Evolutionary conservation across 2,329 filamentous ascomycete genomes (phyloP), one percentile per base, ranked within the genome.

Genomic region (Gliomastix tumulicola): DNA sequence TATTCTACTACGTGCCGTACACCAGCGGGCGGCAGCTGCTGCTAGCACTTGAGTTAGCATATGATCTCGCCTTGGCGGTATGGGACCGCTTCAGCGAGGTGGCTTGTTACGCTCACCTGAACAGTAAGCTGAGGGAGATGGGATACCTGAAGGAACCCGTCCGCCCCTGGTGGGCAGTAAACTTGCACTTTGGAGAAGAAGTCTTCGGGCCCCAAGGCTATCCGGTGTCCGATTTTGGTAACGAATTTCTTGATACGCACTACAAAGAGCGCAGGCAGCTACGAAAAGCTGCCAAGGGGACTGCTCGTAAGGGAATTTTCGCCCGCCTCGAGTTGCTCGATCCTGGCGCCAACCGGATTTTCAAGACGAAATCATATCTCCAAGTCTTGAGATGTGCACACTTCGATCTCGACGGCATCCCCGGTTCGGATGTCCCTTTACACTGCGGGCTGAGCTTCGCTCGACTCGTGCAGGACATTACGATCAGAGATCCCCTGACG

Each of bases 1-100:
- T 72, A 1, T 71, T 62, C 59, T 59, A 66, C 15, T 68, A 66
- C 37, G 72, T 64, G 4, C 69, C 68, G 0, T 71, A 62, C 25
- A 53, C 71, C 3, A 71, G 67, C 25, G 69, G 66, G 13, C 57
- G 58, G 10, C 64, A 65, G 0, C 51, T 73, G 7, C 48, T 56
- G 33, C 67, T 73, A 42, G 62, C 49, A 2, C 54, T 74, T 1
- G 59, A 67, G 21, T 35, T 66, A 15, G 43, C 54, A 0, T 69
- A 65, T 39, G 41, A 44, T 3, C 34, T 49, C 8, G 44, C 48
- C 20, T 50, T 69, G 41, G 4, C 41, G 1, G 7, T 71, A 0
- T 67, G 60, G 59, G 66, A 70, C 9, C 38, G 32, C 4, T 47
- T 65, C 1, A 54, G 53, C 1, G 66, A 71, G 30, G 51, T 62